Evolutionary conservation across 2,329 filamentous ascomycete species (phyloP).

Genomic region (Colletotrichum musicola): DNA sequence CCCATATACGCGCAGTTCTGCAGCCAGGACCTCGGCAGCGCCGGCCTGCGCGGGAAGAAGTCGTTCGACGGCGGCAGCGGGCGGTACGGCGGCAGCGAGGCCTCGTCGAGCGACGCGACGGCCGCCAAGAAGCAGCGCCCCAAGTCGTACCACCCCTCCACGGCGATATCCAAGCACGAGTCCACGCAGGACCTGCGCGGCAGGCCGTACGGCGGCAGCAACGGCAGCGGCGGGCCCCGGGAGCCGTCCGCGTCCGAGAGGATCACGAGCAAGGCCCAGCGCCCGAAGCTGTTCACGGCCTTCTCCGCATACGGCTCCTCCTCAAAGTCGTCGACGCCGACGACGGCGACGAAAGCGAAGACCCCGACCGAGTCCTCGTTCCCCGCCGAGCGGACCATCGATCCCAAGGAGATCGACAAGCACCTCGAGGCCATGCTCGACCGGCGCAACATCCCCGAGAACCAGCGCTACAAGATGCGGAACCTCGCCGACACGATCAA

Average conservation of each 20-base stretch:
- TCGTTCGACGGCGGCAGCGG: conserved; percentile 38
- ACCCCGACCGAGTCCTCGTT: conserved; percentile 39
- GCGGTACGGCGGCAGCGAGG: conserved; percentile 30
- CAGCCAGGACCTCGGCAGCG: conserved; percentile 50
- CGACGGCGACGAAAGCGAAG: conserved; percentile 52
- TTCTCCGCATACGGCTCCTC: conserved; percentile 50
- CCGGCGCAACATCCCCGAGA: conserved; percentile 91
- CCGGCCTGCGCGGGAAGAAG: conserved; percentile 33
- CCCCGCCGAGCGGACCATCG: conserved; percentile 64
- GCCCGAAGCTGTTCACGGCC: conserved; percentile 54
- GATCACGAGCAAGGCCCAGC: conserved; percentile 54
- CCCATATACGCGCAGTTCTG: conserved; percentile 87
- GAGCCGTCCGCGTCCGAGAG: conserved; percentile 42
- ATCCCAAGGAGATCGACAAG: conserved; percentile 67
- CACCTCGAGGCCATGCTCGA: conserved; percentile 78
- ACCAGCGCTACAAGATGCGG: conserved; percentile 95
- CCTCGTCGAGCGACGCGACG: conserved; percentile 13
- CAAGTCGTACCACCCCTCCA: conserved; percentile 61
- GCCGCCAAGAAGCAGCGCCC: conserved; percentile 57
- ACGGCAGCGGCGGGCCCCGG: background rate
- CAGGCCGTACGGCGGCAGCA: conserved; percentile 1
- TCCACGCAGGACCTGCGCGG: conserved; percentile 41
- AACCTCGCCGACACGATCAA: conserved; percentile 91
- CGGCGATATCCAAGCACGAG: conserved; percentile 42
- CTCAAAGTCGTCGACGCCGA: conserved; percentile 40